Percentiles rank a stretch among this genome's conserved stretches.
Conservation (phyloP, 2,329 filamentous ascomycete genomes). For the Chrysoporthe cubensis region DNA sequence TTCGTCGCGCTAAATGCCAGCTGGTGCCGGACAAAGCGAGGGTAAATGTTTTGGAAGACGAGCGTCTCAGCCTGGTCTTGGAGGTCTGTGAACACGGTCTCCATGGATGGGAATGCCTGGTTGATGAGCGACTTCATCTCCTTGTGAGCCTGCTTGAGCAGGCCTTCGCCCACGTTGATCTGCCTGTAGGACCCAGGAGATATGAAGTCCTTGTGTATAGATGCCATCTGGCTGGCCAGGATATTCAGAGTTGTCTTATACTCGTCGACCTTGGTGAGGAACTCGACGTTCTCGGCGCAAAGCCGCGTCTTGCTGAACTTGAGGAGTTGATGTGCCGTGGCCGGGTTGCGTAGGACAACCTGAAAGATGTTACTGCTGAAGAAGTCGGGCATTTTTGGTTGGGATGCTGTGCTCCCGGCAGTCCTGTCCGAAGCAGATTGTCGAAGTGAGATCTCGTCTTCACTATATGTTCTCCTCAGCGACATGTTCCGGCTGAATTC, state of each 20-base stretch:
- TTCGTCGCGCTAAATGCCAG: conserved; percentile 46
- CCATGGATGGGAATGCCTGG: conserved; percentile 41
- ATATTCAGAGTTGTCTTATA: conserved; percentile 48
- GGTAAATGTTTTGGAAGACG: conserved; percentile 50
- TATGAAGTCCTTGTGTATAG: conserved; percentile 39
- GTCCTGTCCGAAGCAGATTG: conserved; percentile 19
- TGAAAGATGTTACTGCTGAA: conserved; percentile 47
- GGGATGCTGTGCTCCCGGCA: conserved; percentile 21
- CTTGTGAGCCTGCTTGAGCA: conserved; percentile 37
- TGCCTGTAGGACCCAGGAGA: conserved; percentile 27
- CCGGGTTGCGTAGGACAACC: conserved; percentile 46
- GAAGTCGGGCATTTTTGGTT: conserved; percentile 43
- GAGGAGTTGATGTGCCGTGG: conserved; percentile 47
- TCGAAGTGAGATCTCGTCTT: conserved; percentile 20
- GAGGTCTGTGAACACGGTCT: conserved; percentile 45
- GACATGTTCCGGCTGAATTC: not conserved
- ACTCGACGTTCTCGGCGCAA: conserved; percentile 50
- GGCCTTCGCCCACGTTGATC: conserved; percentile 36
- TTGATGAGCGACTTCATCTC: conserved; percentile 37
- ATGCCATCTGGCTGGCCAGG: conserved; percentile 43
- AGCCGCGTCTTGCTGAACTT: conserved; percentile 45
- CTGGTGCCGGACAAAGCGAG: conserved; percentile 54
- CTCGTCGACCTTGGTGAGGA: conserved; percentile 52
- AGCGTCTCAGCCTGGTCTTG: conserved; percentile 46
- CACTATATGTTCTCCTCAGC: conserved; percentile 18